phyloP scores from a whole-genome alignment of 495 filamentous ascomycete species.

The Diplogelasinospora grovesii region DNA sequence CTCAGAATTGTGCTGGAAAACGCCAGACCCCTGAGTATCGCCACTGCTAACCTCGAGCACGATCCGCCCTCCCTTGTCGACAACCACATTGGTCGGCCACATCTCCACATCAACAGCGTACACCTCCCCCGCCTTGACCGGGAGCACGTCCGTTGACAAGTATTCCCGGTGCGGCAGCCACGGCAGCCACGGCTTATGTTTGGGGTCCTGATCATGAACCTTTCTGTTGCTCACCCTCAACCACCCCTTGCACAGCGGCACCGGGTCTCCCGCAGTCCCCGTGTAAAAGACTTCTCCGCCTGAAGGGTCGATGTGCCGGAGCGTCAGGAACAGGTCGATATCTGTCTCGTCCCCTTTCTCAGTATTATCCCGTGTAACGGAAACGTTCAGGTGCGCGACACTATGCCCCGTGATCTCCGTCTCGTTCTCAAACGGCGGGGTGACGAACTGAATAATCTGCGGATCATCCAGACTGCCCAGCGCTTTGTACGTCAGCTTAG shows the following conservation, averaged over 20 bases:
- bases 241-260: constrained; percentile 51
- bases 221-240: constrained; percentile 51
- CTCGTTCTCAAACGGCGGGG: constrained; percentile 46
- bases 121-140: constrained; percentile 48
- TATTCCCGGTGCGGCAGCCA: constrained; percentile 59
- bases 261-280: constrained; percentile 42
- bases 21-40: constrained; percentile 56
- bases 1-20: constrained; percentile 49
- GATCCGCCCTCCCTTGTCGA: constrained; percentile 45
- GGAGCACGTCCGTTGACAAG: constrained; percentile 47
- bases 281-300: constrained; percentile 62
- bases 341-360: constrained; percentile 32
- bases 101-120: constrained; percentile 61
- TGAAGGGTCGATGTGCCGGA: constrained; percentile 48
- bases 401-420: constrained; percentile 64
- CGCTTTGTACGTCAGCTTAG: constrained; percentile 44
- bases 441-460: constrained; percentile 46
- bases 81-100: constrained; percentile 63
- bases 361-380: constrained; percentile 37
- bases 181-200: constrained; percentile 36
- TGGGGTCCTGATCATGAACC: constrained; percentile 41
- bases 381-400: constrained; percentile 54
- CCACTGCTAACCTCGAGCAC: constrained; percentile 53
- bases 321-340: constrained; percentile 60
- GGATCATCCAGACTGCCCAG: constrained; percentile 45